These are phyloP conservation scores for Punctularia strigosozonata DNA, from an alignment of 768 basidiomycete genomes.

Conservation along the genomic window DNA sequence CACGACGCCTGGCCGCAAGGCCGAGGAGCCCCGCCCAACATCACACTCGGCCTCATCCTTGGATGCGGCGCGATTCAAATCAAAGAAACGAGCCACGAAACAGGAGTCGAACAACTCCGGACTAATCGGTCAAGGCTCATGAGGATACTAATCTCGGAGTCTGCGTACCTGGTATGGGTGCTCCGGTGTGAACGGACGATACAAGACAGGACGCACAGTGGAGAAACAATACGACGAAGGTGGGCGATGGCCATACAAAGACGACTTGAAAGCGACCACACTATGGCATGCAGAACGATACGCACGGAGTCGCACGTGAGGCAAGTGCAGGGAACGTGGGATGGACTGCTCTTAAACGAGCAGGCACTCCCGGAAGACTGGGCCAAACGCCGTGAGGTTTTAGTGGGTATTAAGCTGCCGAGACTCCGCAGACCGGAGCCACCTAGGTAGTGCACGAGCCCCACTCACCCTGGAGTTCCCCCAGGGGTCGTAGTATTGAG, in stretches of 20 bases:
- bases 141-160: constrained; percentile 17
- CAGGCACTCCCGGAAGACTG: constrained; percentile 1
- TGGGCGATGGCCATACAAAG: background rate
- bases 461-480: too few relatives aligned
- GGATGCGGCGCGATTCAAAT: background rate
- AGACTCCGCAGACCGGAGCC: too few relatives aligned
- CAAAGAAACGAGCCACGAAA: background rate
- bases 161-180: constrained; percentile 19
- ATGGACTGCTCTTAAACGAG: background rate
- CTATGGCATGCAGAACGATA: background rate
- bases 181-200: constrained; percentile 16
- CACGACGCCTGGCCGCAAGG: background rate
- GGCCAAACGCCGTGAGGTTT: background rate
- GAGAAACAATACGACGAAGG: background rate
- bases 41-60: background rate
- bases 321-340: background rate
- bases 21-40: background rate
- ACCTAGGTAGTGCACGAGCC: too few relatives aligned
- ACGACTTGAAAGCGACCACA: background rate
- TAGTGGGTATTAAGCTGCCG: constrained; percentile 4
- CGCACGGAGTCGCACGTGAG: background rate
- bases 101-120: background rate
- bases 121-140: constrained; percentile 6
- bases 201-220: background rate
- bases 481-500: too few relatives aligned